Percentiles rank a stretch among this genome's conserved stretches.
Conservation (phyloP, 768 basidiomycete species). For the Phlegmacium glaucopus region DNA sequence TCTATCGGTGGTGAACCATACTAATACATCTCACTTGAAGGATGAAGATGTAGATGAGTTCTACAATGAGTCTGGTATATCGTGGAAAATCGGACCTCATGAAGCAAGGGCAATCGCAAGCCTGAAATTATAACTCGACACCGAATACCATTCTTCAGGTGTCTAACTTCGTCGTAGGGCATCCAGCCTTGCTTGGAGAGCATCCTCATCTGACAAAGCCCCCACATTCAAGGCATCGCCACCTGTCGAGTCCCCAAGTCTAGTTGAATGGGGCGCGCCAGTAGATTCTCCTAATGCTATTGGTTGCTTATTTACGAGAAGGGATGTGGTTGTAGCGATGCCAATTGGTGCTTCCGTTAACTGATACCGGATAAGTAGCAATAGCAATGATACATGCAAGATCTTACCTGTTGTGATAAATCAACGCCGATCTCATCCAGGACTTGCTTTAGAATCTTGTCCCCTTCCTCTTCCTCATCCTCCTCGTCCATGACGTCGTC, state of each 20-base stretch:
- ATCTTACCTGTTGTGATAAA: constrained; percentile 75
- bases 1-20: not conserved
- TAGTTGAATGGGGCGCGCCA: constrained; percentile 30
- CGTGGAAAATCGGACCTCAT: constrained; percentile 76
- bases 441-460: constrained; percentile 93
- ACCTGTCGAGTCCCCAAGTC: constrained; percentile 30
- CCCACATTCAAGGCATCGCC: constrained; percentile 37
- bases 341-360: constrained; percentile 82
- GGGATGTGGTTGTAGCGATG: constrained; percentile 55
- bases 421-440: constrained; percentile 95
- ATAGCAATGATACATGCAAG: not conserved
- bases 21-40: constrained; percentile 34
- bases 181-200: constrained; percentile 90
- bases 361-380: constrained; percentile 36
- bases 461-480: constrained; percentile 94
- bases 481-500: constrained; percentile 98
- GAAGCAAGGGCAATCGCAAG: constrained; percentile 72
- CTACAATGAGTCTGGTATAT: constrained; percentile 89
- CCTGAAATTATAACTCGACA: constrained; percentile 42
- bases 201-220: constrained; percentile 77
- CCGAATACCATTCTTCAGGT: not conserved
- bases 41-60: constrained; percentile 96
- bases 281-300: constrained; percentile 80
- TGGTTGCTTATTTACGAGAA: constrained; percentile 65
- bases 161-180: constrained; percentile 70